Base-by-base conservation (phyloP, 805 yeast species). In the Monosporozyma aerobia region DNA sequence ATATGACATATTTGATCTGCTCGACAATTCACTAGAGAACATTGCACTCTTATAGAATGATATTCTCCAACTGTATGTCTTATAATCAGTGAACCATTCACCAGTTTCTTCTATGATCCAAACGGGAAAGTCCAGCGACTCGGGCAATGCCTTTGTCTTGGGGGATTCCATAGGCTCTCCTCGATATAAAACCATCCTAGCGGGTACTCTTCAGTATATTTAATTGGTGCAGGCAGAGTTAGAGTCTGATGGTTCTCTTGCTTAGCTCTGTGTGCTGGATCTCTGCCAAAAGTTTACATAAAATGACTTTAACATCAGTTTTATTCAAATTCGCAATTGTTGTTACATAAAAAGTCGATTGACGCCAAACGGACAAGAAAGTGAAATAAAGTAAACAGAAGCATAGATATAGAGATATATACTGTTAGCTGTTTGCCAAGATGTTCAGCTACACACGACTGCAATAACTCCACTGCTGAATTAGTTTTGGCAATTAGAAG, bases 21-120 rank as follows among this genome's bases (percentile, higher is more conserved):
- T 97, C 1, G 97, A 86, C 47, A 90, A 82, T 69, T 92, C 97
- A 70, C 97, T 90, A 9, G 88, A 90, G 69, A 92, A 92, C 64
- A 85, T 83, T 57, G 80, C 79, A 48, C 77, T 74, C 54, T 75
- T 75, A 65, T 85, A 86, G 65, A 83, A 85, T 62, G 83, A 87
- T 74, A 84, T 69, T 49, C 90, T 69, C 25, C 69, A 69, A 47
- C 88, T 71, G 59, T 88, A 92, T 6, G 81, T 88, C 50, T 83
- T 86, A 68, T 92, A 92, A 8, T 72, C 71, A n/a, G 73, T 61
- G 67, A 89, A 90, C 87, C 94, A 90, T 71, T 92, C 98, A 50
- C 82, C 83, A 0, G 97, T 92, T 57, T 81, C 81, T 10, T 84
- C 80, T 49, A 92, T 88, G 57, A 70, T 71, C 86, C 87, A 92